Conservation (phyloP, 345 rosid genomes). For the Reutealis trisperma region DNA sequence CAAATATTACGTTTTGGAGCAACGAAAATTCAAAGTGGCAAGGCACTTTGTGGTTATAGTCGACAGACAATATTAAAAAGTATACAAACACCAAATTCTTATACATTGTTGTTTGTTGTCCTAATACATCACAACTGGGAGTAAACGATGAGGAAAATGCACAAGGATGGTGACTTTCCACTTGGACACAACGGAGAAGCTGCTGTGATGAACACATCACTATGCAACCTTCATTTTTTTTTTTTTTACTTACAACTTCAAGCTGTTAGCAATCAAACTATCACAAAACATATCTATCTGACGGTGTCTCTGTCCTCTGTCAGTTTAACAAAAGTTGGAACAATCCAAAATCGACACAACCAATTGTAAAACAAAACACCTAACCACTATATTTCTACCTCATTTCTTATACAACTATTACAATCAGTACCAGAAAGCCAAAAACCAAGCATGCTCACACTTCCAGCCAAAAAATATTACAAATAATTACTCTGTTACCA, state of each 20-base stretch:
- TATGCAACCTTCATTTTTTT: constrained; percentile 31
- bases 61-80: too few relatives aligned
- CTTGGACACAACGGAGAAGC: background rate
- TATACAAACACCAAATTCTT: background rate
- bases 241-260: constrained; percentile 56
- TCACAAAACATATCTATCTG: constrained; percentile 43
- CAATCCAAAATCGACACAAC: constrained; percentile 39
- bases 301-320: constrained; percentile 21
- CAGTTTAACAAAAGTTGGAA: constrained; percentile 46
- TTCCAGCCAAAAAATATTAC: constrained; percentile 42
- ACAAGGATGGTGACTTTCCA: background rate
- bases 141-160: background rate
- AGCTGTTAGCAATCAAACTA: constrained; percentile 60
- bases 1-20: too few relatives aligned
- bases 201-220: constrained; percentile 24
- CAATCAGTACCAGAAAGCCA: constrained; percentile 34
- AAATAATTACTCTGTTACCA: constrained; percentile 49
- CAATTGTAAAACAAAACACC: constrained; percentile 36
- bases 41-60: too few relatives aligned
- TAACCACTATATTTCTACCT: constrained; percentile 41
- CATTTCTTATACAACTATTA: constrained; percentile 41
- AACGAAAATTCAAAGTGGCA: too few relatives aligned
- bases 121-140: background rate
- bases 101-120: background rate
- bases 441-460: constrained; percentile 54